Evolutionary conservation across 202 grass and related monocot genomes (phyloP), one percentile per base, ranked within the genome.

Genomic region (Saccharum hybrid): DNA sequence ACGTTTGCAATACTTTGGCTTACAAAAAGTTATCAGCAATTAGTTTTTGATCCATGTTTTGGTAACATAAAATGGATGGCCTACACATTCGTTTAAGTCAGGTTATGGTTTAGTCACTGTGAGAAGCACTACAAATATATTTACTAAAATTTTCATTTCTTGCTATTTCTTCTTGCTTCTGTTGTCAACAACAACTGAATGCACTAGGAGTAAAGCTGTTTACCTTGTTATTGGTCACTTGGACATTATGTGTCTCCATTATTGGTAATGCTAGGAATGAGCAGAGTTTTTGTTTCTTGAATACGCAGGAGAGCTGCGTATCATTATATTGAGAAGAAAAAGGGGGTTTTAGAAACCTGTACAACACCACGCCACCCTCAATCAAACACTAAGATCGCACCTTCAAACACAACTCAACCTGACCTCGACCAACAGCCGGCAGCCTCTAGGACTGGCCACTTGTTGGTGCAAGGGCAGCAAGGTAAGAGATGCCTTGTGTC

Each of bases 31-130:
- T 74, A 51, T 71, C 28, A 28, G 13, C 23, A 22, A 56, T 84
- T 36, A 40, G 72, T 54, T 76, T 78, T 72, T n/a, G 14, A 84
- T 77, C 63, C 11, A 86, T 77, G 28, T 67, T 22, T 71, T 77
- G 66, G 13, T 67, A 76, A 66, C n/a, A 39, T 63, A 39, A 72
- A 81, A 81, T 74, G 64, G 28, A 73, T 88, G 30, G 9, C 56
- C 10, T 5, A 8, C 19, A 23, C 6, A 42, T 69, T 63, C 54
- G 36, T 77, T 8, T 63, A 51, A 10, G 67, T 30, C 15, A 71
- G n/a, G 37, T 61, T 45, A 61, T 65, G 37, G 6, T 39, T 68
- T 70, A 82, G n/a, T 76, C 13, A 51, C 28, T 39, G 28, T n/a
- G 28, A 38, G 63, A 86, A 68, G 38, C 26, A 28, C 15, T 70